Evolutionary conservation across 495 filamentous ascomycete species (phyloP).

Genomic region (Xylaria bambusicola): DNA sequence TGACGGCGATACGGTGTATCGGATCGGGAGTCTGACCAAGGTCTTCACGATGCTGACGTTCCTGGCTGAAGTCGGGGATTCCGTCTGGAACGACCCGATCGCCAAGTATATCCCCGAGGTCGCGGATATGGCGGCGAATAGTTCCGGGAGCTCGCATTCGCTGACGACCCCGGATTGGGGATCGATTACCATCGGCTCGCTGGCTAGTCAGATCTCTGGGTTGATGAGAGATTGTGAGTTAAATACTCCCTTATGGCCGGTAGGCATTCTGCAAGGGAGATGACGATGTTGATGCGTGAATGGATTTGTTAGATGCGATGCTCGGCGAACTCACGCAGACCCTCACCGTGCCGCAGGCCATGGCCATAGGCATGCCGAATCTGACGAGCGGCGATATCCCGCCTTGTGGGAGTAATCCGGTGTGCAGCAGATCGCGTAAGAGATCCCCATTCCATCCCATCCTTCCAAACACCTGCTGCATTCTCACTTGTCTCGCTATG

Average conservation of each 20-base stretch:
- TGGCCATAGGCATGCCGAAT: constrained; percentile 34
- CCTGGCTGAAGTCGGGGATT: constrained; percentile 40
- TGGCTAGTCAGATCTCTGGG: constrained; percentile 57
- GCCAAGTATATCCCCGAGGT: constrained; percentile 60
- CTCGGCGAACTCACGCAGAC: constrained; percentile 44
- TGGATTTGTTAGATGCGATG: constrained; percentile 39
- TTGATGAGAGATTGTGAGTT: constrained; percentile 48
- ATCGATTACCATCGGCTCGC: constrained; percentile 54
- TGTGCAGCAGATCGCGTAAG: constrained; percentile 34
- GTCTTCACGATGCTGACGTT: constrained; percentile 49
- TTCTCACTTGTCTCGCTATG: constrained; percentile 2
- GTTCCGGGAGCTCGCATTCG: constrained; percentile 40
- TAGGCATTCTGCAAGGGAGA: too few relatives aligned
- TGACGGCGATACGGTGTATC: constrained; percentile 46
- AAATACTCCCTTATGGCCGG: too few relatives aligned
- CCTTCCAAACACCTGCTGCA: background rate
- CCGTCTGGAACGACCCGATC: constrained; percentile 40
- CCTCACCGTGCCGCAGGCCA: constrained; percentile 24
- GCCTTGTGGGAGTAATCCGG: constrained; percentile 42
- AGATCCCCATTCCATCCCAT: background rate
- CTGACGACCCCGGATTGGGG: constrained; percentile 52
- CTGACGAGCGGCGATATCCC: constrained; percentile 47
- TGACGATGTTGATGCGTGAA: constrained; percentile 6
- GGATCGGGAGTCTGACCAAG: constrained; percentile 55
- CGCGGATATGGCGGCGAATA: constrained; percentile 34